A percentile compares a stretch with the other conserved stretches of the same genome.
These are phyloP conservation scores for Diaporthe destruens DNA, from an alignment of 2,329 filamentous ascomycete species.

Conservation along the genomic window DNA sequence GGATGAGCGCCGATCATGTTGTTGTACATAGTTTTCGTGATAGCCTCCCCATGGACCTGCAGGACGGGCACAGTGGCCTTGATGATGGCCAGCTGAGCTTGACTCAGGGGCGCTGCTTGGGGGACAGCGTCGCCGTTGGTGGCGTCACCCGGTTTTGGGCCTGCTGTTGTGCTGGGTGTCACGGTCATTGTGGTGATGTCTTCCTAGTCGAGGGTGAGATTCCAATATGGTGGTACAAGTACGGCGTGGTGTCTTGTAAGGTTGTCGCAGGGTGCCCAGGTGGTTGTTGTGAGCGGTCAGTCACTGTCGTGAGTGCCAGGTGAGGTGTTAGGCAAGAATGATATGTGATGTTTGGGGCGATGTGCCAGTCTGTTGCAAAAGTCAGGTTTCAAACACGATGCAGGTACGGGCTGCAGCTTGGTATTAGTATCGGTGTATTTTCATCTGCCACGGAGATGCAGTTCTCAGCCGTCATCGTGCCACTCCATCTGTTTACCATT, in stretches of 20 bases:
- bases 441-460: constrained; percentile 30
- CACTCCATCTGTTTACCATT: neutral
- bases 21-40: constrained; percentile 80
- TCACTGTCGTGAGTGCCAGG: neutral
- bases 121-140: constrained; percentile 11
- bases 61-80: constrained; percentile 83
- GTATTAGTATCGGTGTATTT: constrained; percentile 13
- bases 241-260: neutral
- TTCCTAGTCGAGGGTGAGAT: neutral
- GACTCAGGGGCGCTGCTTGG: constrained; percentile 61
- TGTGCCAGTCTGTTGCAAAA: neutral
- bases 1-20: constrained; percentile 76
- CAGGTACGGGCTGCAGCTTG: constrained; percentile 9
- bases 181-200: neutral
- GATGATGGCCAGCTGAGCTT: constrained; percentile 76
- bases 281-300: neutral
- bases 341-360: neutral
- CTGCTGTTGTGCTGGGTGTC: constrained; percentile 26
- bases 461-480: neutral
- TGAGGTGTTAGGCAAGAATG: constrained; percentile 10
- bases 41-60: constrained; percentile 74
- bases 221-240: neutral
- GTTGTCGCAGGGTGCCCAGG: neutral
- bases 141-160: constrained; percentile 24
- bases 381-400: neutral